Conservation (phyloP, 352 stramenopile species). For the Phytophthora melonis region DNA sequence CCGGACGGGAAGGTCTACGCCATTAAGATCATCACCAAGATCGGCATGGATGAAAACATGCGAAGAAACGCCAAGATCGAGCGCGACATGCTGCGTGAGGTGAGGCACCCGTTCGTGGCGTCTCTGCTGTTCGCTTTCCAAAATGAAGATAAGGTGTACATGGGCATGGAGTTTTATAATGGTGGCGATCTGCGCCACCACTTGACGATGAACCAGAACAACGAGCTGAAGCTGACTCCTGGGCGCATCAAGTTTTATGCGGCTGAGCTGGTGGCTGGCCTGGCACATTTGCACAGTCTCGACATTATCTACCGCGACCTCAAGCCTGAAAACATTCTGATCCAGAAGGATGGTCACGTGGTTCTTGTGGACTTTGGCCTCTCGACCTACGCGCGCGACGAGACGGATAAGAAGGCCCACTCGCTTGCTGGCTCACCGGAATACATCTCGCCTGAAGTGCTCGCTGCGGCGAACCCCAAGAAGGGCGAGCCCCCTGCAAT, state of each 20-base stretch:
- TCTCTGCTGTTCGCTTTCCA: constrained; percentile 98
- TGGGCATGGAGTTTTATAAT: constrained; percentile 99
- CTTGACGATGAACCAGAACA: constrained; percentile 72
- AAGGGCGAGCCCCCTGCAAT: constrained; percentile 44
- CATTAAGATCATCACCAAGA: constrained; percentile 92
- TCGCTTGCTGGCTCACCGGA: constrained; percentile 86
- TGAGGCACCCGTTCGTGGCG: constrained; percentile 97
- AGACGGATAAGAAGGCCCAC: constrained; percentile 61
- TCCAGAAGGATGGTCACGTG: constrained; percentile 90
- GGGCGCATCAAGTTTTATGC: constrained; percentile 87
- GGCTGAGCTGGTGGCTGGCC: constrained; percentile 80
- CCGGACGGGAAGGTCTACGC: constrained; percentile 79
- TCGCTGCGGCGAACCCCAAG: constrained; percentile 66
- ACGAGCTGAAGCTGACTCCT: constrained; percentile 73
- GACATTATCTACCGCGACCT: constrained; percentile 92
- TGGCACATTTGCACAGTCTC: constrained; percentile 91
- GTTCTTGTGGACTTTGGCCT: constrained; percentile 93
- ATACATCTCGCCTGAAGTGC: constrained; percentile 94
- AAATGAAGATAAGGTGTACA: constrained; percentile 98
- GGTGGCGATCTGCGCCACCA: constrained; percentile 95
- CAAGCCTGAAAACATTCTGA: constrained; percentile 93
- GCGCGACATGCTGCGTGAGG: constrained; percentile 94
- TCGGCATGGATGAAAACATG: constrained; percentile 87
- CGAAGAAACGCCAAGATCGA: constrained; percentile 91
- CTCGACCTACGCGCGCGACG: constrained; percentile 77